phyloP scores from a whole-genome alignment of 768 basidiomycete genomes.

The Lactarius hatsudake region DNA sequence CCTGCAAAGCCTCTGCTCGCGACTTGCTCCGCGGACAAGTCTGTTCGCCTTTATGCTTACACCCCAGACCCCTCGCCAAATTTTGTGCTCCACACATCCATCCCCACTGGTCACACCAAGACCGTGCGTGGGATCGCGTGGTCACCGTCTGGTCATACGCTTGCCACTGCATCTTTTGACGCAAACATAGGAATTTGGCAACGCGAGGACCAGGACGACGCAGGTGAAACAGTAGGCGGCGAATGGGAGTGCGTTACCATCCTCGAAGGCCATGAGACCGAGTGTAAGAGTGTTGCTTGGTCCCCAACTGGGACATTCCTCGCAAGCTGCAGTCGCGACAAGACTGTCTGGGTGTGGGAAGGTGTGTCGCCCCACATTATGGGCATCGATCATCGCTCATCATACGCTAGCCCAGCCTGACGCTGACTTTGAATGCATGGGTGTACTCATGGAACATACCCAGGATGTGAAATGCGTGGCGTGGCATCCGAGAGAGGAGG shows the following conservation, averaged over 20 bases:
- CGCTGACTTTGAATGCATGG: constrained; percentile 90
- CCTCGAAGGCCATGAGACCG: constrained; percentile 93
- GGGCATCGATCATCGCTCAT: constrained; percentile 5
- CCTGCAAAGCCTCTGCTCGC: constrained; percentile 77
- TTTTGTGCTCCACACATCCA: constrained; percentile 59
- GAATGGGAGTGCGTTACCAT: constrained; percentile 89
- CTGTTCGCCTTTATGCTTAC: constrained; percentile 83
- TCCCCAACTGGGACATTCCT: constrained; percentile 52
- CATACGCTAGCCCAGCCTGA: constrained; percentile 75
- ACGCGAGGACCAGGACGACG: constrained; percentile 49
- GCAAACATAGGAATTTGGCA: constrained; percentile 92
- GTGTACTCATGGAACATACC: constrained; percentile 92
- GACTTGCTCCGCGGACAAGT: constrained; percentile 93
- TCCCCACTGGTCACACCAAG: constrained; percentile 82
- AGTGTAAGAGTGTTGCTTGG: constrained; percentile 69
- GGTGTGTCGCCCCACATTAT: constrained; percentile 44
- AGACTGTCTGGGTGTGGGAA: constrained; percentile 99
- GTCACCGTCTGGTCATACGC: constrained; percentile 80
- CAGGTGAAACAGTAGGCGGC: constrained; percentile 31
- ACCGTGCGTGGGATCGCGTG: constrained; percentile 87
- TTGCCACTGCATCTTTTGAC: constrained; percentile 94
- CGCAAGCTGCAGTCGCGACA: constrained; percentile 95
- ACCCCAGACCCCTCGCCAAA: constrained; percentile 31
- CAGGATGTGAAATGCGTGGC: constrained; percentile 95
- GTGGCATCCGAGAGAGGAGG: constrained; percentile 97